phyloP scores from a whole-genome alignment of 768 basidiomycete genomes.

The Tylopilus plumbeoviolaceoides region DNA sequence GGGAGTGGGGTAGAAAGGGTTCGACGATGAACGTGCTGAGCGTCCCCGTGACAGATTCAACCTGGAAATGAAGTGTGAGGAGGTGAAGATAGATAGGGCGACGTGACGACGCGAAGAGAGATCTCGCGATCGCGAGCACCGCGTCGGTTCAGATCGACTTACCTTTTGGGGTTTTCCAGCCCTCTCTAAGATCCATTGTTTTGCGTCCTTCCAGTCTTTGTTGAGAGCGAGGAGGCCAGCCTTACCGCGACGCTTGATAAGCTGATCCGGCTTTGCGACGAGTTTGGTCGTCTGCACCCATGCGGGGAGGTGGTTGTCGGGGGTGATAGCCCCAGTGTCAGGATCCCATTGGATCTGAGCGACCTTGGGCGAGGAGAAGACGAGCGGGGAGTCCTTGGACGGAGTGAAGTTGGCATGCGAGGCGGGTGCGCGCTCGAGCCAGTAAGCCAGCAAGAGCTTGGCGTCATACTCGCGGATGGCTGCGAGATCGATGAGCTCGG shows the following conservation, averaged over 20 bases:
- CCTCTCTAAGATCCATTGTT: conserved; percentile 78
- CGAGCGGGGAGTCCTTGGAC: conserved; percentile 35
- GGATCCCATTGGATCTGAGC: conserved; percentile 88
- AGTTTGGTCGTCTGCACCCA: conserved; percentile 87
- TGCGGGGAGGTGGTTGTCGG: conserved; percentile 58
- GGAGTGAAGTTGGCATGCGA: conserved; percentile 60
- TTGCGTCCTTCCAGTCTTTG: conserved; percentile 87
- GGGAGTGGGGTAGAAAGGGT: conserved; percentile 96
- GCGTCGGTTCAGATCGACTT: conserved; percentile 6
- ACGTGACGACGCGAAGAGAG: conserved; percentile 23
- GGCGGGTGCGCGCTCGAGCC: conserved; percentile 87
- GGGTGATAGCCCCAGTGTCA: conserved; percentile 54
- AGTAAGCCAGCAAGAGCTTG: conserved; percentile 95
- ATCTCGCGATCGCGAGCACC: conserved; percentile 6
- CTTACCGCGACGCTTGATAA: conserved; percentile 99
- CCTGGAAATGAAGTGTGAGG: conserved; percentile 42
- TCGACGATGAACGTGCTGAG: conserved; percentile 98
- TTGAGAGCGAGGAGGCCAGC: conserved; percentile 92
- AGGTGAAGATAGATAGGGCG: conserved; percentile 10
- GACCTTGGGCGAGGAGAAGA: conserved; percentile 70
- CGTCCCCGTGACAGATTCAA: conserved; percentile 91
- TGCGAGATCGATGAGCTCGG: conserved; percentile 22
- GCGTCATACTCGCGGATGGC: conserved; percentile 98
- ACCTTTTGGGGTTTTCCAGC: conserved; percentile 92
- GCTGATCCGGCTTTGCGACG: conserved; percentile 95